phyloP scores from a whole-genome alignment of 495 filamentous ascomycete genomes.

The Lasiosphaeris hirsuta region DNA sequence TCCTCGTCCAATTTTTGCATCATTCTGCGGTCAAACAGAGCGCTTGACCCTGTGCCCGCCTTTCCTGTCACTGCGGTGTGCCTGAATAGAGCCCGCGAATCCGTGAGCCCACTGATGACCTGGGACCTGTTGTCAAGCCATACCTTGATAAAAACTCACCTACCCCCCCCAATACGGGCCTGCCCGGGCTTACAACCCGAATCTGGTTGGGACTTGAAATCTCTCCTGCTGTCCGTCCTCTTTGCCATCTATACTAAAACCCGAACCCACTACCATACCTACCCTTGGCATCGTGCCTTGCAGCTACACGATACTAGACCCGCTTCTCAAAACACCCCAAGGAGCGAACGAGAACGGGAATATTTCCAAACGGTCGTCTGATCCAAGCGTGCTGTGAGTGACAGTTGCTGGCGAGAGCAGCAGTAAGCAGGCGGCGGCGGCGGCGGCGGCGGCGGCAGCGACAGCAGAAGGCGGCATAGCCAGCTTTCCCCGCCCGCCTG shows the following conservation, averaged over 20 bases:
- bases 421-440: too few species aligned
- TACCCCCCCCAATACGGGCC: background rate
- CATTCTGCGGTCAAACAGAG: background rate
- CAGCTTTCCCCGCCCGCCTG: background rate
- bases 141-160: constrained; percentile 7
- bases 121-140: background rate
- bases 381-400: too few species aligned
- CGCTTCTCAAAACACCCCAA: too few species aligned
- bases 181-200: background rate
- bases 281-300: too few species aligned
- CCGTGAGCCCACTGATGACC: background rate
- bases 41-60: background rate
- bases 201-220: constrained; percentile 1
- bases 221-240: background rate
- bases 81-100: constrained; percentile 6
- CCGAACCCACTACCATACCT: too few species aligned
- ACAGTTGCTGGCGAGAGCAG: constrained; percentile 8
- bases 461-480: background rate
- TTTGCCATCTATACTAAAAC: background rate
- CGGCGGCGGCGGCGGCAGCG: too few species aligned
- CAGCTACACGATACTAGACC: too few species aligned
- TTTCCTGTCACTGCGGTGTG: constrained; percentile 1
- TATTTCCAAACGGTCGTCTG: too few species aligned
- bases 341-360: too few species aligned
- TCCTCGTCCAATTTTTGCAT: constrained; percentile 2